phyloP scores from a whole-genome alignment of 2,329 filamentous ascomycete genomes.

The Botryotinia globosa region DNA sequence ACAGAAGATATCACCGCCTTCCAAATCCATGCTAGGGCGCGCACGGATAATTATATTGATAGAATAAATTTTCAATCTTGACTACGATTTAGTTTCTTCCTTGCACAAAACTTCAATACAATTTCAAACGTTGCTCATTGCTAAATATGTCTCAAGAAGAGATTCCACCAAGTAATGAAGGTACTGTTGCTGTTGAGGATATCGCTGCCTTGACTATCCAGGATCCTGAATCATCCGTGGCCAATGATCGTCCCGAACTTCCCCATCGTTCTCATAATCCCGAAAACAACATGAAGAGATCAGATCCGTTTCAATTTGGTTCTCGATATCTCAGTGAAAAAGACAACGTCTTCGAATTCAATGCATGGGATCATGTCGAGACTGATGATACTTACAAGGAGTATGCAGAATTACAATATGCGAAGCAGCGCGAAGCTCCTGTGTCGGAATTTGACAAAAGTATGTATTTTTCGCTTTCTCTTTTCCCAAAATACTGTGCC shows the following conservation, averaged over 20 bases:
- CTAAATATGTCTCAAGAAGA: slow-evolving; percentile 13
- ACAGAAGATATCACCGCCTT: background rate
- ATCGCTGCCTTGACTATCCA: slow-evolving; percentile 25
- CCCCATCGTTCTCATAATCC: slow-evolving; percentile 39
- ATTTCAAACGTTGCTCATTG: background rate
- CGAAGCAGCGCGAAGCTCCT: slow-evolving; percentile 78
- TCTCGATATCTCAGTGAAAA: slow-evolving; percentile 78
- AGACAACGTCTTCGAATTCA: slow-evolving; percentile 94
- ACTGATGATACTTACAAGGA: slow-evolving; percentile 84
- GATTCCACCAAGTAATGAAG: slow-evolving; percentile 7
- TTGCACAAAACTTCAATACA: background rate
- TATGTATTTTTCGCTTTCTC: slow-evolving; percentile 43
- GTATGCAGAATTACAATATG: slow-evolving; percentile 81
- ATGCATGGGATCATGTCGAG: slow-evolving; percentile 98
- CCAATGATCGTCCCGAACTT: slow-evolving; percentile 27
- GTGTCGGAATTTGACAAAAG: slow-evolving; percentile 92
- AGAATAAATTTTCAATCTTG: slow-evolving; percentile 7
- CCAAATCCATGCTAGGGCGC: background rate
- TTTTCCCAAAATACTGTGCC: background rate
- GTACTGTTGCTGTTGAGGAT: background rate
- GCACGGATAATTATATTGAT: background rate
- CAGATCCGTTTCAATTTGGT: slow-evolving; percentile 93
- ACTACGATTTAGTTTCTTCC: background rate
- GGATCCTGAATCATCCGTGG: slow-evolving; percentile 23
- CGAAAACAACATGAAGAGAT: slow-evolving; percentile 75